Conservation (phyloP, 164 flowering plant species). For the Aristolochia contorta region DNA sequence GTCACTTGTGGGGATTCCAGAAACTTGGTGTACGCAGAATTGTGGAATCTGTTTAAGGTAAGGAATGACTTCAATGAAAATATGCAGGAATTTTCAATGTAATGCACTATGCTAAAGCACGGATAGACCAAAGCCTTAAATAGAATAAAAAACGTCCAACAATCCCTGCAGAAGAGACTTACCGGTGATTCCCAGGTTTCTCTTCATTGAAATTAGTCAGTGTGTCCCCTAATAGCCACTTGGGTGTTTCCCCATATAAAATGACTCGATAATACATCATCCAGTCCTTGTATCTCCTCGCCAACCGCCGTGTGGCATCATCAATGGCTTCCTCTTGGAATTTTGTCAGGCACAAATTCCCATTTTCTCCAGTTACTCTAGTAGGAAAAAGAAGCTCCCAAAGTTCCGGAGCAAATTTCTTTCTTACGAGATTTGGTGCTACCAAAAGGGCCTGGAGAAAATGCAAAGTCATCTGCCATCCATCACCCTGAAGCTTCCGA, state of each 20-base stretch:
- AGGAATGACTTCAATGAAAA: constrained; percentile 3
- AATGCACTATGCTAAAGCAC: no score
- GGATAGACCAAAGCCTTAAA: background rate
- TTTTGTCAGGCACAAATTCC: constrained; percentile 1
- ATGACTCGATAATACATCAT: constrained; percentile 57
- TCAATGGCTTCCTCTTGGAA: constrained; percentile 17
- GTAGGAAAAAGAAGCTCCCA: constrained; percentile 30
- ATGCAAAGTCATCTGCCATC: constrained; percentile 61
- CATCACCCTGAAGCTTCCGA: constrained; percentile 44
- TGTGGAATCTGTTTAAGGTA: constrained; percentile 18
- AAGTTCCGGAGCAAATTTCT: constrained; percentile 39
- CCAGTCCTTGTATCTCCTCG: constrained; percentile 58
- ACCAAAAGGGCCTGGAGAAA: constrained; percentile 63
- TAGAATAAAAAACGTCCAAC: background rate
- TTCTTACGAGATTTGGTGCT: constrained; percentile 31
- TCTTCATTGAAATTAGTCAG: constrained; percentile 10
- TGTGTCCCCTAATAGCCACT: constrained; percentile 4
- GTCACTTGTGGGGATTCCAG: constrained; percentile 12
- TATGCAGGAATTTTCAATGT: no score
- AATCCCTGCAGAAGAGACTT: constrained; percentile 9
- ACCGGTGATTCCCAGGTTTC: constrained; percentile 14
- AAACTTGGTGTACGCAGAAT: constrained; percentile 12
- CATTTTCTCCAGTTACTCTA: background rate
- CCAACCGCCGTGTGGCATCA: constrained; percentile 31
- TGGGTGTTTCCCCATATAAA: constrained; percentile 37